A percentile compares a stretch with the other conserved stretches of the same genome.
Conservation (phyloP, 257 asterid species). For the Oldenlandia corymbosa region DNA sequence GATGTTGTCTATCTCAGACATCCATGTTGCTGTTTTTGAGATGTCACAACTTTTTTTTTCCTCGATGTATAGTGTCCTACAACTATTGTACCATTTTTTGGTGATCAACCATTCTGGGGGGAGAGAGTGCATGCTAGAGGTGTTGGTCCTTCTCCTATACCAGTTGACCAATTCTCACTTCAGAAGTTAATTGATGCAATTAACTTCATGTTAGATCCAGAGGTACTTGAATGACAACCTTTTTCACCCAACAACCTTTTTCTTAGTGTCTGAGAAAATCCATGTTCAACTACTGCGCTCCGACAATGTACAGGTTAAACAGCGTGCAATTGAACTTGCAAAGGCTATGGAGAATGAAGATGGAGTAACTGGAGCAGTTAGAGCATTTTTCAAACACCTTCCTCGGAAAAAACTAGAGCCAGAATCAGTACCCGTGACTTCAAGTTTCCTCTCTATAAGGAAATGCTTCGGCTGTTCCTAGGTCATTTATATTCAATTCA, state of each 20-base stretch:
- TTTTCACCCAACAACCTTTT: neutral
- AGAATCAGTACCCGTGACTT: slow-evolving; percentile 39
- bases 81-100: slow-evolving; percentile 83
- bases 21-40: slow-evolving; percentile 4
- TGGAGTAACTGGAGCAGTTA: slow-evolving; percentile 91
- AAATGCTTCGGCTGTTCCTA: slow-evolving; percentile 85
- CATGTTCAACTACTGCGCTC: slow-evolving; percentile 2
- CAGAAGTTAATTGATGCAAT: slow-evolving; percentile 65
- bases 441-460: slow-evolving; percentile 49
- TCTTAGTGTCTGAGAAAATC: neutral
- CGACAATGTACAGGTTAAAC: slow-evolving; percentile 62
- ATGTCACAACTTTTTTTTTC: neutral
- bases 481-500: slow-evolving; percentile 14
- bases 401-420: slow-evolving; percentile 50
- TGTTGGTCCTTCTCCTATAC: slow-evolving; percentile 84
- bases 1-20: slow-evolving; percentile 1
- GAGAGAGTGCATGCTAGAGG: slow-evolving; percentile 85
- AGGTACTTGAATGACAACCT: slow-evolving; percentile 35
- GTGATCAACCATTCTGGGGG: slow-evolving; percentile 98
- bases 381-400: slow-evolving; percentile 81
- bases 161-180: slow-evolving; percentile 77
- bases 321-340: slow-evolving; percentile 75
- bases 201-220: slow-evolving; percentile 63
- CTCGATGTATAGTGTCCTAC: slow-evolving; percentile 69
- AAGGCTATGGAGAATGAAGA: slow-evolving; percentile 94